These are phyloP conservation scores for Mangifera indica DNA, from an alignment of 345 rosid genomes.

Conservation along the genomic window DNA sequence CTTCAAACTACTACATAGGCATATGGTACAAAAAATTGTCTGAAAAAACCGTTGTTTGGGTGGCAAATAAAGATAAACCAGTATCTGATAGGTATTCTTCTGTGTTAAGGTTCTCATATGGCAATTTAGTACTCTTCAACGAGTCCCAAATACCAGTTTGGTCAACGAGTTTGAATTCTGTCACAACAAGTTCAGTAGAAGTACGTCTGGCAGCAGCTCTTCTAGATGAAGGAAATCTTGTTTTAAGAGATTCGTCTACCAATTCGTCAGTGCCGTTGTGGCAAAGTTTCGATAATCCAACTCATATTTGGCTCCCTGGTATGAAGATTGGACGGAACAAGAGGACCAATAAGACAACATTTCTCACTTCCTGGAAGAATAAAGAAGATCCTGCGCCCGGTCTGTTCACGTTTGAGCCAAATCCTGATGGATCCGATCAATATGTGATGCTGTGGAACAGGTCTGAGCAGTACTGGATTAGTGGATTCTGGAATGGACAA, in stretches of 20 bases:
- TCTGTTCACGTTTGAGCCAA: conserved; percentile 57
- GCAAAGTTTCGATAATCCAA: conserved; percentile 71
- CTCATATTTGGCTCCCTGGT: conserved; percentile 71
- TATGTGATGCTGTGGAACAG: conserved; percentile 53
- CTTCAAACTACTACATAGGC: conserved; percentile 27
- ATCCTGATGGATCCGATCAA: conserved; percentile 40
- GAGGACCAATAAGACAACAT: conserved; percentile 29
- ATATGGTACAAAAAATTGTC: conserved; percentile 22
- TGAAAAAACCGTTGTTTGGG: conserved; percentile 23
- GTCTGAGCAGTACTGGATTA: conserved; percentile 47
- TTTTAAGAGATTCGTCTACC: conserved; percentile 30
- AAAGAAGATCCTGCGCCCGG: conserved; percentile 61
- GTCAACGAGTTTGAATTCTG: conserved; percentile 1
- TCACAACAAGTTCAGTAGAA: background rate
- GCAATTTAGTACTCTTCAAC: conserved; percentile 20
- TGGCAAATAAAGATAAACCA: conserved; percentile 27
- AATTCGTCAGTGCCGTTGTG: conserved; percentile 35
- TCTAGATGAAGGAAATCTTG: conserved; percentile 40
- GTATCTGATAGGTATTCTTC: conserved; percentile 21
- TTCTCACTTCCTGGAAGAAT: conserved; percentile 61
- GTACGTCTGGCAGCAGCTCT: conserved; percentile 26
- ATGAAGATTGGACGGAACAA: conserved; percentile 47
- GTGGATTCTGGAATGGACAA: conserved; percentile 54
- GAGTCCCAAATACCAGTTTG: background rate
- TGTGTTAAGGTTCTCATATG: conserved; percentile 14